phyloP scores from a whole-genome alignment of 352 stramenopile species.

The Phytophthora megakarya region DNA sequence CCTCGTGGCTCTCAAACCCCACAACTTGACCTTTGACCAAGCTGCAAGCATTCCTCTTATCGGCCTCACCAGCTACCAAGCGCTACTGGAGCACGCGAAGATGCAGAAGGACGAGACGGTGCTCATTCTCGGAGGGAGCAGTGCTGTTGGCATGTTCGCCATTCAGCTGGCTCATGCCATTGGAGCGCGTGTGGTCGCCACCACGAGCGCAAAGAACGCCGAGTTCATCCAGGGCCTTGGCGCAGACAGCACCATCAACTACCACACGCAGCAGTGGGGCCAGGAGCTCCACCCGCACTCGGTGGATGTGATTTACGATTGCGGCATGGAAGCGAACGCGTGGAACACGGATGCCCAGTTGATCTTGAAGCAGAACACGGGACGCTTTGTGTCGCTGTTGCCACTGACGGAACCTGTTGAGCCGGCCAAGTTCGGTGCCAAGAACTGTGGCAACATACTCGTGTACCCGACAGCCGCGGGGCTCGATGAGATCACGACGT shows the following conservation, averaged over 20 bases:
- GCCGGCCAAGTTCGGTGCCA: conserved; percentile 17
- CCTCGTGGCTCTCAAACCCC: conserved; percentile 50
- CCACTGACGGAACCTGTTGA: conserved; percentile 16
- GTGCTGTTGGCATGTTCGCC: conserved; percentile 54
- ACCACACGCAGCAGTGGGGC: conserved; percentile 39
- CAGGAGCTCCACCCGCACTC: conserved; percentile 25
- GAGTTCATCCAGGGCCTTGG: conserved; percentile 34
- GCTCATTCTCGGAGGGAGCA: conserved; percentile 60
- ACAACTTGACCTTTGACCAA: conserved; percentile 47
- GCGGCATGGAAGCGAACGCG: conserved; percentile 17
- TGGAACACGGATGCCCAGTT: conserved; percentile 22
- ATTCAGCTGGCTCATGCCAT: conserved; percentile 56
- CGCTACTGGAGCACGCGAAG: conserved; percentile 35
- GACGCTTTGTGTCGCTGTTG: conserved; percentile 19
- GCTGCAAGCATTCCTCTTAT: conserved; percentile 48
- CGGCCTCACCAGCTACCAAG: conserved; percentile 60
- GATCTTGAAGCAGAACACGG: neutral
- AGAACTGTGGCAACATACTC: conserved; percentile 14
- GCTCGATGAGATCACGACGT: conserved; percentile 28
- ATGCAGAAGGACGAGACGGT: conserved; percentile 32
- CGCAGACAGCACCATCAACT: conserved; percentile 42
- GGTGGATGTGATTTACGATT: conserved; percentile 40
- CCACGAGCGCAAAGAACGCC: conserved; percentile 28
- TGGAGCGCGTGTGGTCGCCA: conserved; percentile 35
- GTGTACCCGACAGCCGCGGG: conserved; percentile 20